Conservation (phyloP, 805 yeast genomes). For the Zygoascus flipseniorum region DNA sequence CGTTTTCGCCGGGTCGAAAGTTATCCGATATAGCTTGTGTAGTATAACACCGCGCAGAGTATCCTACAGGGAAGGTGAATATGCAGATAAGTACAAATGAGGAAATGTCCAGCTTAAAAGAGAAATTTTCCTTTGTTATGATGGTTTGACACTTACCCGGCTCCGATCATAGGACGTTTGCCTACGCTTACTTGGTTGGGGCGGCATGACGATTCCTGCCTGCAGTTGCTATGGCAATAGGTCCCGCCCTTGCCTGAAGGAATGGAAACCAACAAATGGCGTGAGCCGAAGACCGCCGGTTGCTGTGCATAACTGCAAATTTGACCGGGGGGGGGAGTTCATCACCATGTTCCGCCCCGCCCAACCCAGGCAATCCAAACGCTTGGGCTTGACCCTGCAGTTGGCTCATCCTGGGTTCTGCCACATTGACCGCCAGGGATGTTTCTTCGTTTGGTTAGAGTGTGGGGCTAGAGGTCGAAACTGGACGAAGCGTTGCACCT, state of each 20-base stretch:
- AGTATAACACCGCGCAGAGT: not conserved
- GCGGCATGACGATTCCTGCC: not conserved
- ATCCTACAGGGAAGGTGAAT: slow-evolving; percentile 4
- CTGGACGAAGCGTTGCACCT: not conserved
- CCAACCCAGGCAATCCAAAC: too few relatives aligned
- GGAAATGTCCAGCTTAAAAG: slow-evolving; percentile 3
- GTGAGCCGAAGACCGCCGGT: too few relatives aligned
- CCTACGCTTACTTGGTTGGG: not conserved
- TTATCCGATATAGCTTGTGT: not conserved
- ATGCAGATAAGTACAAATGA: slow-evolving; percentile 3
- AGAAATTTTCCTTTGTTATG: slow-evolving; percentile 1
- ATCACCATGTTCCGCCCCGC: too few relatives aligned
- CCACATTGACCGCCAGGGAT: not conserved
- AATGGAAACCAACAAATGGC: too few relatives aligned
- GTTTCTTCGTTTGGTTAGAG: not conserved
- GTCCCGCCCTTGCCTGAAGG: too few relatives aligned
- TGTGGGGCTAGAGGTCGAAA: not conserved
- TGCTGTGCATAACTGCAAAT: too few relatives aligned
- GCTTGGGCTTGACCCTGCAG: too few relatives aligned
- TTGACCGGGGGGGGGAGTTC: too few relatives aligned
- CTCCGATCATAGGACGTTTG: not conserved
- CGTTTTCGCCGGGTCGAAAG: not conserved
- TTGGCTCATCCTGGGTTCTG: not conserved
- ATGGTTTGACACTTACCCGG: not conserved
- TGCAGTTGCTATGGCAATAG: not conserved